Evolutionary conservation across 495 filamentous ascomycete genomes (phyloP).

Genomic region (Aspergillus carlsbadensis): DNA sequence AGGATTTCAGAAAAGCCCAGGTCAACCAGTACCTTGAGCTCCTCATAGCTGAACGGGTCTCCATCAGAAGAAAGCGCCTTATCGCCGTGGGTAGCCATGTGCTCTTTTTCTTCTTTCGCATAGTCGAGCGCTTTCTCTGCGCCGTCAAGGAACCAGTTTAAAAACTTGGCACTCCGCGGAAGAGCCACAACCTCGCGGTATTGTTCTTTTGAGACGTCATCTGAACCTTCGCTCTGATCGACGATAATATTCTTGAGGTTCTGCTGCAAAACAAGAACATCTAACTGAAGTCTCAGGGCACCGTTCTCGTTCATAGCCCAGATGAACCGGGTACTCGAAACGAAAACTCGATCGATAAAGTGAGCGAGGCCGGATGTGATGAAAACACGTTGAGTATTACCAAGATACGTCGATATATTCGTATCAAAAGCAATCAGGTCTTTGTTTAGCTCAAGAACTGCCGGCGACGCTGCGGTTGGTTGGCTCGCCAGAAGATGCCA

Average conservation of each 20-base stretch:
- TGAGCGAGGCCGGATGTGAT: slow-evolving; percentile 69
- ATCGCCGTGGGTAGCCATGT: slow-evolving; percentile 35
- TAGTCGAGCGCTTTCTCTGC: slow-evolving; percentile 66
- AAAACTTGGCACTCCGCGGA: slow-evolving; percentile 69
- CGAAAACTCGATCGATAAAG: slow-evolving; percentile 68
- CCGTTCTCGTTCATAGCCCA: slow-evolving; percentile 73
- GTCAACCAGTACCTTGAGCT: slow-evolving; percentile 80
- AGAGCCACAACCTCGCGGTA: slow-evolving; percentile 60
- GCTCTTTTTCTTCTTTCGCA: slow-evolving; percentile 56
- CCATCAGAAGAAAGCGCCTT: slow-evolving; percentile 38
- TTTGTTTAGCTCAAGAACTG: slow-evolving; percentile 73
- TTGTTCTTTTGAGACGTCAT: slow-evolving; percentile 12
- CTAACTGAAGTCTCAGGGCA: slow-evolving; percentile 77
- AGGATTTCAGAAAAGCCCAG: slow-evolving; percentile 82
- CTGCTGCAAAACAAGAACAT: slow-evolving; percentile 91
- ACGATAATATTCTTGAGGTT: slow-evolving; percentile 85
- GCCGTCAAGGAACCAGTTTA: slow-evolving; percentile 75
- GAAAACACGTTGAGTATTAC: slow-evolving; percentile 59
- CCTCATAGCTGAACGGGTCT: slow-evolving; percentile 71
- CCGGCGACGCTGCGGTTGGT: slow-evolving; percentile 75
- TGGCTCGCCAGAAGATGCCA: slow-evolving; percentile 73
- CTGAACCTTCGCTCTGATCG: slow-evolving; percentile 16
- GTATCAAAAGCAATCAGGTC: slow-evolving; percentile 84
- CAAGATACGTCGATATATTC: slow-evolving; percentile 67
- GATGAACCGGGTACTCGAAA: slow-evolving; percentile 61